Evolutionary conservation across 1,284 basidiomycete species (phyloP).

Genomic region (Anthracocystis setariae): DNA sequence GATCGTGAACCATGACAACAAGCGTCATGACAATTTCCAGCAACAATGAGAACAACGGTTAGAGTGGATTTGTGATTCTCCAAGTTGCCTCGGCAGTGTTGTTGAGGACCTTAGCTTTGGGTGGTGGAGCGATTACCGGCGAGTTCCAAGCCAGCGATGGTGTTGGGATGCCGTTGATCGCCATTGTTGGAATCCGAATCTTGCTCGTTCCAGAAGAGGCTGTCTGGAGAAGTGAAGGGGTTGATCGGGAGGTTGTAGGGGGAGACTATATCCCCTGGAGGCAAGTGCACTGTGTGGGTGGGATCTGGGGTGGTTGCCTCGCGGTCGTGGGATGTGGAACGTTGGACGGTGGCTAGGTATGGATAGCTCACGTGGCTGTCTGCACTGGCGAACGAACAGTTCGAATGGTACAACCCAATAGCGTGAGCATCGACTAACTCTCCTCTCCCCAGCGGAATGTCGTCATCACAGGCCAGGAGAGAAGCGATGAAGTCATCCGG

Average conservation of each 20-base stretch:
- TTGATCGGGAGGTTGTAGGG: conserved; percentile 33
- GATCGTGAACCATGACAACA: too few relatives aligned
- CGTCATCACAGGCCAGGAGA: conserved; percentile 25
- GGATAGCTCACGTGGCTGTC: conserved; percentile 58
- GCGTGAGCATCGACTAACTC: conserved; percentile 12
- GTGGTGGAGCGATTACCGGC: conserved; percentile 21
- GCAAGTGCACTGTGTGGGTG: conserved; percentile 1
- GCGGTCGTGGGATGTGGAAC: conserved; percentile 7
- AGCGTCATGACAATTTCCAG: too few relatives aligned
- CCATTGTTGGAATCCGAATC: conserved; percentile 15
- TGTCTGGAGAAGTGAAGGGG: conserved; percentile 28
- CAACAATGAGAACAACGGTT: background rate
- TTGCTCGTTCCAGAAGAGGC: conserved; percentile 22
- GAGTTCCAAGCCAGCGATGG: conserved; percentile 33
- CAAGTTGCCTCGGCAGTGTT: conserved; percentile 8
- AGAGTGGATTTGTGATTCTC: conserved; percentile 12
- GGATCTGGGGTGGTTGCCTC: too few relatives aligned
- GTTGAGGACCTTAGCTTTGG: conserved; percentile 6
- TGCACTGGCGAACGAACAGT: conserved; percentile 12
- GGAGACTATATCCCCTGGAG: conserved; percentile 23
- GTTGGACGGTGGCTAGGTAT: conserved; percentile 54
- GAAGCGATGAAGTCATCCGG: conserved; percentile 45
- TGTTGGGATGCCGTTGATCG: background rate
- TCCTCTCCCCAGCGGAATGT: conserved; percentile 5
- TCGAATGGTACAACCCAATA: conserved; percentile 1